Evolutionary conservation across 331 rosid genomes (phyloP), one percentile per base, ranked within the genome.

Genomic region (Arachis monticola): DNA sequence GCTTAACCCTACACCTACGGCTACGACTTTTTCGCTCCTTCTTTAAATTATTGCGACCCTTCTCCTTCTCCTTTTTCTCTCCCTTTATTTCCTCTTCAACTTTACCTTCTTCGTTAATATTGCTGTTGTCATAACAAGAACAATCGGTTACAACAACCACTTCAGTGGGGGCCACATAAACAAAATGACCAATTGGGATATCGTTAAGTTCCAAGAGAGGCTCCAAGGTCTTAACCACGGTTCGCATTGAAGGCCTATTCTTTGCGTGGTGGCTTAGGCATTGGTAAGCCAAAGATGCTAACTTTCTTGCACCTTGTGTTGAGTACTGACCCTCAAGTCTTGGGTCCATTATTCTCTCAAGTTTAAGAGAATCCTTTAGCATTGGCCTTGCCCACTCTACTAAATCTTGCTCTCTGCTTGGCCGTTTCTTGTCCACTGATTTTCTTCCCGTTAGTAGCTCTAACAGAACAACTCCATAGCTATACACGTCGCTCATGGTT

Each of bases 351-450:
- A 90, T 70, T 40, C 90, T 85, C 27, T 87, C 96, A 0, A 92
- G 86, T 75, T 86, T 90, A 6, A 83, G 70, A 5, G 87, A 13
- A 38, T 95, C 97, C 69, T 82, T 95, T 64, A 95, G 60, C 1
- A 81, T 44, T 5, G 97, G 97, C 42, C 90, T 92, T n/a, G 92
- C 95, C 99, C 99, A 92, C 32, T 84, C 91, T 57, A 92, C 99
- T 68, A 95, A 78, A 79, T 90, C 87, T 14, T 90, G 90, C 22
- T 95, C 93, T 63, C 96, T 88, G 3, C 66, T 38, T 0, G 88
- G 81, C 2, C 97, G 68, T 69, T 78, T 90, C 67, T 86, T 89
- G 86, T 95, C 99, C 72, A 92, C 75, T 0, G 96, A 87, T 45
- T 87, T 79, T 67, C 78, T 84, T 22, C 97, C 97, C 0, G 97